Conservation (phyloP, 192 early-diverging fungal species). For the Rhizoclosmatium sp. region DNA sequence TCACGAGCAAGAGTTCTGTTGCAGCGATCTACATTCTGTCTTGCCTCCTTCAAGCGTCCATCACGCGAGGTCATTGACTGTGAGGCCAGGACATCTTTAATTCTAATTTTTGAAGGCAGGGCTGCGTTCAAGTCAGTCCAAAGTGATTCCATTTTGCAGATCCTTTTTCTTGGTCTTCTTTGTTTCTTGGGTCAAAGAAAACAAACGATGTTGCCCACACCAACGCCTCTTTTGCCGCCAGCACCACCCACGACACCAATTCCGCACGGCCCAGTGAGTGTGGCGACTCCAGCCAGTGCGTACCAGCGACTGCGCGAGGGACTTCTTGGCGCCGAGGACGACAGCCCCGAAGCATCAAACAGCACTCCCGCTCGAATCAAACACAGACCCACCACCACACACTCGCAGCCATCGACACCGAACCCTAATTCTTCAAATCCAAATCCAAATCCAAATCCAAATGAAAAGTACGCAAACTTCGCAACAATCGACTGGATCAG, state of each 20-base stretch:
- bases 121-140: slow-evolving; percentile 18
- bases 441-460: too few species aligned
- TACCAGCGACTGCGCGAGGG: not conserved
- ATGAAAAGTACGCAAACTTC: slow-evolving; percentile 54
- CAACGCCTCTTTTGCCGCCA: not conserved
- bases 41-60: slow-evolving; percentile 45
- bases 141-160: not conserved
- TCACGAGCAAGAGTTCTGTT: slow-evolving; percentile 48
- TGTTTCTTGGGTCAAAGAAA: too few species aligned
- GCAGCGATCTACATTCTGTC: slow-evolving; percentile 47
- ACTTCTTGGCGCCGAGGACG: not conserved
- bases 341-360: not conserved
- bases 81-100: slow-evolving; percentile 19
- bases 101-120: not conserved
- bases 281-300: not conserved
- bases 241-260: not conserved
- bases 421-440: too few species aligned
- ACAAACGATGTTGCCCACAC: too few species aligned
- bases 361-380: not conserved
- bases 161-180: too few species aligned
- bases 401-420: not conserved
- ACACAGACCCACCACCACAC: not conserved
- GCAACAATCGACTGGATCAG: slow-evolving; percentile 87
- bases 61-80: slow-evolving; percentile 41
- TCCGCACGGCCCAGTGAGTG: not conserved